These are phyloP conservation scores for Chytriomyces sp. DNA, from an alignment of 192 early-diverging fungal genomes.

Conservation along the genomic window DNA sequence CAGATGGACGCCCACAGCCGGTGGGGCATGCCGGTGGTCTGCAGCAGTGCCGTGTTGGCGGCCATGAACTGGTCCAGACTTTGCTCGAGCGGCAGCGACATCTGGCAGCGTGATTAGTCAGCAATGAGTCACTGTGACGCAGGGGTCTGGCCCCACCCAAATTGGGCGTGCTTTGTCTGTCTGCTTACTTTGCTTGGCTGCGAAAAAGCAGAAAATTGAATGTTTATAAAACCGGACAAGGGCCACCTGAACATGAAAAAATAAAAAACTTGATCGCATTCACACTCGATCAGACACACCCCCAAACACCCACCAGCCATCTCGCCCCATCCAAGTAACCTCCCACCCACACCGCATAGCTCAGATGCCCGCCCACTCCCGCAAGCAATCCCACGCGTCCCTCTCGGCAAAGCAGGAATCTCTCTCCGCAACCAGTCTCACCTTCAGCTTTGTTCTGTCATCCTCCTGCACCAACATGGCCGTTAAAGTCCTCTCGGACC, in stretches of 20 bases:
- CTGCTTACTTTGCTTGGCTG: too few relatives aligned
- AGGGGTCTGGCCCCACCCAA: too few relatives aligned
- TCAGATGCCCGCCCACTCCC: neutral
- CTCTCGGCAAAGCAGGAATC: too few relatives aligned
- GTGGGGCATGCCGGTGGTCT: neutral
- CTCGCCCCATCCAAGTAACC: too few relatives aligned
- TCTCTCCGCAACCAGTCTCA: neutral
- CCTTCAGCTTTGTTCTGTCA: constrained; percentile 23
- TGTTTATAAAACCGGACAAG: neutral
- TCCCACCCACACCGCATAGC: too few relatives aligned
- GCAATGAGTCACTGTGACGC: too few relatives aligned
- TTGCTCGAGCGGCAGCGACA: neutral
- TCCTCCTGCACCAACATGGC: constrained; percentile 1
- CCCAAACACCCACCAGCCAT: too few relatives aligned
- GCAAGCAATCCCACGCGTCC: neutral
- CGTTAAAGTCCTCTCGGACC: neutral
- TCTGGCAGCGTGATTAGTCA: too few relatives aligned
- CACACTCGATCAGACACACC: too few relatives aligned
- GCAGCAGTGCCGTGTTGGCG: neutral
- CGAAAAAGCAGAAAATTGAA: too few relatives aligned
- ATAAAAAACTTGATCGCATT: too few relatives aligned
- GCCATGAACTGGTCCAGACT: constrained; percentile 12
- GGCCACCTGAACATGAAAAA: neutral
- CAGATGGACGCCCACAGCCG: constrained; percentile 17
- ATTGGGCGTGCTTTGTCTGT: too few relatives aligned